These are phyloP conservation scores for Groenewaldozyma auringiensis DNA, from an alignment of 1,139 yeast genomes.

Conservation along the genomic window DNA sequence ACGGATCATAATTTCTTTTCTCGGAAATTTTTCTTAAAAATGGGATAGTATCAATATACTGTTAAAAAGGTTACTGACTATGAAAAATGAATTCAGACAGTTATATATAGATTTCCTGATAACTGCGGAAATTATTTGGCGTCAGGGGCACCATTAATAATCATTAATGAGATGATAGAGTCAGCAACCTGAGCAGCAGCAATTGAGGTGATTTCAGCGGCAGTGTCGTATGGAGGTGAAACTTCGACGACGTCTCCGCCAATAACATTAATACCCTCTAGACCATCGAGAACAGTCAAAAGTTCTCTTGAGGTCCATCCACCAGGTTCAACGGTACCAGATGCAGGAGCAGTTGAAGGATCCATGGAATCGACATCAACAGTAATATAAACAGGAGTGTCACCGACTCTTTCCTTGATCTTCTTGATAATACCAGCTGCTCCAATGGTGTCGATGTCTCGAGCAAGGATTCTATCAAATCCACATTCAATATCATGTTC, in stretches of 20 bases:
- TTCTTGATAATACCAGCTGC: conserved; percentile 41
- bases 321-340: conserved; percentile 77
- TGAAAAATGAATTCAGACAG: too few relatives aligned
- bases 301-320: conserved; percentile 70
- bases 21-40: too few relatives aligned
- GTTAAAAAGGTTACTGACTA: too few relatives aligned
- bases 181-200: conserved; percentile 66
- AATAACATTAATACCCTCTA: conserved; percentile 52
- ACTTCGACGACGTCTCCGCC: conserved; percentile 79
- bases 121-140: not conserved
- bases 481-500: conserved; percentile 57
- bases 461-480: conserved; percentile 55
- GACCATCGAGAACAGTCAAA: conserved; percentile 47
- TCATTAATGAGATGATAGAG: conserved; percentile 18
- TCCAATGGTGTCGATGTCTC: conserved; percentile 51
- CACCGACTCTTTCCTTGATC: conserved; percentile 45
- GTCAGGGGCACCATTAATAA: conserved; percentile 7
- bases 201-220: conserved; percentile 60
- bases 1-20: too few relatives aligned
- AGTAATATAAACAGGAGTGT: conserved; percentile 59
- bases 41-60: too few relatives aligned
- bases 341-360: conserved; percentile 72
- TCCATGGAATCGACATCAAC: conserved; percentile 72
- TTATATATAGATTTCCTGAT: too few relatives aligned
- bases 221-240: conserved; percentile 55